Evolutionary conservation across 2,329 filamentous ascomycete species (phyloP).

Genomic region (Ambrosiella xylebori): DNA sequence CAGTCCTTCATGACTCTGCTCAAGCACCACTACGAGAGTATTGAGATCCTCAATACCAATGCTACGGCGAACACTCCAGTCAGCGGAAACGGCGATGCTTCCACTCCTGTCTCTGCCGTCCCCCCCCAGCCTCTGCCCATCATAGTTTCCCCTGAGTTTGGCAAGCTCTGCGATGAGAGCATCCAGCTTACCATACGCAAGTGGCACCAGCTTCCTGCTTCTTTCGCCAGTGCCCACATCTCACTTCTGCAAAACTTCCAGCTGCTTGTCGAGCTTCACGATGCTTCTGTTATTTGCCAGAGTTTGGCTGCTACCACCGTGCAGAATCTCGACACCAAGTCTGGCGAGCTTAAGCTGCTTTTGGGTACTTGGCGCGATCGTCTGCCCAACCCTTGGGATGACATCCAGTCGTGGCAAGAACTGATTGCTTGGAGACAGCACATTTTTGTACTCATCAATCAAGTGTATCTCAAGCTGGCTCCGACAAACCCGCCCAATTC

Average conservation of each 20-base stretch:
- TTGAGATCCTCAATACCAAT: slow-evolving; percentile 25
- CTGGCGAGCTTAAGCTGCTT: slow-evolving; percentile 83
- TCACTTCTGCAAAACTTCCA: slow-evolving; percentile 95
- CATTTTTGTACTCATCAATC: slow-evolving; percentile 94
- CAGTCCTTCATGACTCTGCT: slow-evolving; percentile 94
- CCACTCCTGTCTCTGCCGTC: neutral
- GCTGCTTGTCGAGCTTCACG: slow-evolving; percentile 88
- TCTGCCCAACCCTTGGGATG: slow-evolving; percentile 94
- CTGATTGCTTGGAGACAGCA: slow-evolving; percentile 99
- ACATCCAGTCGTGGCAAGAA: slow-evolving; percentile 98
- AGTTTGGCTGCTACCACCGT: slow-evolving; percentile 75
- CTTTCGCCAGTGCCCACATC: slow-evolving; percentile 87
- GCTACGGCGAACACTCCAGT: slow-evolving; percentile 17
- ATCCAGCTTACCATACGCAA: slow-evolving; percentile 95
- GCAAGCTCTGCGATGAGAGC: slow-evolving; percentile 82
- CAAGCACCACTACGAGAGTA: slow-evolving; percentile 50
- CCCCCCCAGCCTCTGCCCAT: slow-evolving; percentile 7
- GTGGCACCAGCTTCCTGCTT: slow-evolving; percentile 93
- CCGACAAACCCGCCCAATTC: slow-evolving; percentile 59
- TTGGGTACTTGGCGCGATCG: slow-evolving; percentile 91
- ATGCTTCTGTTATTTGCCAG: slow-evolving; percentile 89
- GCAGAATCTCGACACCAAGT: slow-evolving; percentile 79
- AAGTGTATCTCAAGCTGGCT: slow-evolving; percentile 72
- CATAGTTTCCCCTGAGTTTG: slow-evolving; percentile 51
- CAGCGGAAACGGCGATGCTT: neutral